Percentiles rank a stretch among this genome's conserved stretches.
Evolutionary conservation across 257 asterid genomes (phyloP).

Genomic region (Solanum peruvianum): DNA sequence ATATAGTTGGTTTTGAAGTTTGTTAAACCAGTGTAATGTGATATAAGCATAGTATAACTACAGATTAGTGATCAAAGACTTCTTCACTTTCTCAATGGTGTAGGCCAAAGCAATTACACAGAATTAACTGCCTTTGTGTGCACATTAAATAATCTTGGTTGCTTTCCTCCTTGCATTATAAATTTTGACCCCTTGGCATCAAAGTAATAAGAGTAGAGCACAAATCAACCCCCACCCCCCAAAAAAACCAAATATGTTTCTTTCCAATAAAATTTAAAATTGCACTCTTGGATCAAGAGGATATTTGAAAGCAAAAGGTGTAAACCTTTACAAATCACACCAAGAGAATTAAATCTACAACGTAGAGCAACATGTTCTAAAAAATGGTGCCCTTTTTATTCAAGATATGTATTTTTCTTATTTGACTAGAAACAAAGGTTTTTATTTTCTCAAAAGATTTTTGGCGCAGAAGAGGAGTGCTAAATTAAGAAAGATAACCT

Average conservation of each 20-base stretch:
- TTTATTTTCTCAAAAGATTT: neutral
- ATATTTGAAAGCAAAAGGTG: neutral
- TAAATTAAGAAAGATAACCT: conserved; percentile 40
- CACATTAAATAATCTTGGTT: neutral
- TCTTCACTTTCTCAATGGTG: neutral
- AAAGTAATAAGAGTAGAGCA: neutral
- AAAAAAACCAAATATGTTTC: neutral
- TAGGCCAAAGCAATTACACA: neutral
- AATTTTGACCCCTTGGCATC: neutral
- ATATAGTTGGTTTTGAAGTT: neutral
- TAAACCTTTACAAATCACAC: neutral
- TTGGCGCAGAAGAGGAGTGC: neutral
- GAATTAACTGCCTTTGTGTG: neutral
- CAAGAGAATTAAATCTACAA: neutral
- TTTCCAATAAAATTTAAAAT: neutral
- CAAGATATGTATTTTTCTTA: neutral
- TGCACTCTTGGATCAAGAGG: neutral
- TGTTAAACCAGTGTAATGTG: neutral
- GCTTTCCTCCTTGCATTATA: neutral
- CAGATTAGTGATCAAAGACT: neutral
- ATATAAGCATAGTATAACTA: neutral
- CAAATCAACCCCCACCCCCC: neutral
- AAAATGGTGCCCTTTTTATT: neutral
- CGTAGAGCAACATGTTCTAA: neutral
- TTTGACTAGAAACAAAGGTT: neutral